Percentiles rank a stretch among this genome's conserved stretches.
phyloP scores from a whole-genome alignment of 331 rosid genomes.

The Erythrophleum ivorense region DNA sequence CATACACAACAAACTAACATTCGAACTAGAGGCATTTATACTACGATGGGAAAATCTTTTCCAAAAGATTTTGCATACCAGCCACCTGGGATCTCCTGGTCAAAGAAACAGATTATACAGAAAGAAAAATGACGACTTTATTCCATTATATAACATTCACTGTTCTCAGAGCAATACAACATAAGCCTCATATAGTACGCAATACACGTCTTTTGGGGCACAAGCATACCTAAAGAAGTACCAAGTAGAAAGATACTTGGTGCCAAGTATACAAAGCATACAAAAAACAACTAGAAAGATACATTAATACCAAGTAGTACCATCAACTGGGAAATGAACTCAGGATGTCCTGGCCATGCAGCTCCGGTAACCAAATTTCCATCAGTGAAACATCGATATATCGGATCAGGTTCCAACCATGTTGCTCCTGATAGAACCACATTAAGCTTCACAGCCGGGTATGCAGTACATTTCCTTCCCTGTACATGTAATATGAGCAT shows the following conservation, averaged over 20 bases:
- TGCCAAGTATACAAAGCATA: background rate
- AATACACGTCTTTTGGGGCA: background rate
- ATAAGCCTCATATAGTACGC: constrained; percentile 4
- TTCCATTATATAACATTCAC: background rate
- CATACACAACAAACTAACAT: background rate
- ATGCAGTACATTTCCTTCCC: constrained; percentile 74
- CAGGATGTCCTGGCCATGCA: constrained; percentile 77
- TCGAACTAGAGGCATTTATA: background rate
- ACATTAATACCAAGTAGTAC: constrained; percentile 55
- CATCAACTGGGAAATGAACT: constrained; percentile 69
- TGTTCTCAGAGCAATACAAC: constrained; percentile 5
- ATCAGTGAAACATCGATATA: constrained; percentile 63
- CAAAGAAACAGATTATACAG: background rate
- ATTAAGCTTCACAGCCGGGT: constrained; percentile 73
- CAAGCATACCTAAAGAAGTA: background rate
- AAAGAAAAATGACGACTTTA: background rate
- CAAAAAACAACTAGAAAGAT: constrained; percentile 44
- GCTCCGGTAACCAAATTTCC: constrained; percentile 77
- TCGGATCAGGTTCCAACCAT: constrained; percentile 74
- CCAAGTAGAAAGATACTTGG: background rate
- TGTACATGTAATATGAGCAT: constrained; percentile 4
- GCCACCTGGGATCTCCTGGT: background rate
- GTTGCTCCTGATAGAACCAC: constrained; percentile 61
- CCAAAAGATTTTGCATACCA: background rate
- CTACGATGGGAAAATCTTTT: background rate